phyloP scores from a whole-genome alignment of 108 stramenopile genomes.

The Pelagomonas calceolata region DNA sequence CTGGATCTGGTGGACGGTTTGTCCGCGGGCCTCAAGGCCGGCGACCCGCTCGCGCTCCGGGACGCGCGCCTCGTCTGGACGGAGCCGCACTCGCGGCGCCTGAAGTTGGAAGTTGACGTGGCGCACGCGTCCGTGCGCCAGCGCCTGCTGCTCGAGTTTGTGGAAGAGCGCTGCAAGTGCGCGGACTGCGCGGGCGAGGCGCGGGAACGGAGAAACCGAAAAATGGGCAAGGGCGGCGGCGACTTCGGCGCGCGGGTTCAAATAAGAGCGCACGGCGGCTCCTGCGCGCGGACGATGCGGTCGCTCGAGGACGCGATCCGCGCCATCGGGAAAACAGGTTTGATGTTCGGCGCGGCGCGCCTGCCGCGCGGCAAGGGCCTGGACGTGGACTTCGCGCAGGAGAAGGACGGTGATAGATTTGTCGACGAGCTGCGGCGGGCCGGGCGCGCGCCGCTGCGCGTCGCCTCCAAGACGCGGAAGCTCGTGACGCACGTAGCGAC shows the following conservation, averaged over 20 bases:
- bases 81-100: background rate
- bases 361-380: background rate
- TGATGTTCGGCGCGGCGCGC: background rate
- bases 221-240: background rate
- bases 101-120: background rate
- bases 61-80: constrained; percentile 1
- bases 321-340: background rate
- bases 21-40: background rate
- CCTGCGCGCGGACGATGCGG: background rate
- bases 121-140: background rate
- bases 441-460: background rate
- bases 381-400: background rate
- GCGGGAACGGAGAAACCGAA: background rate
- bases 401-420: background rate
- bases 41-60: background rate
- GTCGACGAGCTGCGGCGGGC: background rate
- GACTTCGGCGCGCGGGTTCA: background rate
- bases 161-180: background rate
- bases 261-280: background rate
- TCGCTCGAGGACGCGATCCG: background rate
- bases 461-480: background rate
- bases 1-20: background rate
- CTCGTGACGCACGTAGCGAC: background rate
- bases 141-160: background rate
- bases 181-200: background rate